Conservation (phyloP, 2,329 filamentous ascomycete species). For the Fusarium continuum region DNA sequence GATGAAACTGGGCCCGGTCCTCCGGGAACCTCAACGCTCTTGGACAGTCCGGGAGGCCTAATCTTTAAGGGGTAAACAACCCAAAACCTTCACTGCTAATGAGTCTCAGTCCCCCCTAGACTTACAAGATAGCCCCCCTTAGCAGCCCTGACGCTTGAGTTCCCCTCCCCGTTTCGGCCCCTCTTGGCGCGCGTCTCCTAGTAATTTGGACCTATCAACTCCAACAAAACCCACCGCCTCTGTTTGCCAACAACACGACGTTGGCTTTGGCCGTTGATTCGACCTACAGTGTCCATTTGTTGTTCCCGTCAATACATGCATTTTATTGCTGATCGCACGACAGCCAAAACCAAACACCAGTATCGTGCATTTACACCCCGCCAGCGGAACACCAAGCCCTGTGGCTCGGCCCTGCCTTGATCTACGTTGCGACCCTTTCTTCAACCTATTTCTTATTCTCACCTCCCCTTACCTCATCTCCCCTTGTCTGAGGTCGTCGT, state of each 20-base stretch:
- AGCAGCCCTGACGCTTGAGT: conserved; percentile 1
- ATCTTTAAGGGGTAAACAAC: conserved; percentile 8
- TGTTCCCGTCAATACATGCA: conserved; percentile 30
- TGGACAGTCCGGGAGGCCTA: conserved; percentile 2
- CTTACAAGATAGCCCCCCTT: conserved; percentile 19
- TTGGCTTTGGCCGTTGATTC: conserved; percentile 17
- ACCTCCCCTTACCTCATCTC: conserved; percentile 14
- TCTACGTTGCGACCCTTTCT: conserved; percentile 12
- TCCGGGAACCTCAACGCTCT: background rate
- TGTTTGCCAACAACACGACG: conserved; percentile 28
- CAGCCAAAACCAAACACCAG: conserved; percentile 22
- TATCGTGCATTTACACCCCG: conserved; percentile 31
- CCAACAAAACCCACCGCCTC: conserved; percentile 39
- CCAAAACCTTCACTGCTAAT: conserved; percentile 11
- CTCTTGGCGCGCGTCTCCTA: conserved; percentile 30
- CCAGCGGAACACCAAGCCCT: conserved; percentile 31
- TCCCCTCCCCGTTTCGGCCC: conserved; percentile 25
- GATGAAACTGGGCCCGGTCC: conserved; percentile 4
- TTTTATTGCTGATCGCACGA: conserved; percentile 37
- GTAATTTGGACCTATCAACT: conserved; percentile 40
- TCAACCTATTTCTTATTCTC: conserved; percentile 4
- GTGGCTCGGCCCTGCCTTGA: conserved; percentile 30
- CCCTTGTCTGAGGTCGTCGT: conserved; percentile 22
- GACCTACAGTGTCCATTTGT: conserved; percentile 15
- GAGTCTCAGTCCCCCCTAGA: conserved; percentile 34